Conservation (phyloP, 768 basidiomycete species). For the Leucosporidium yakuticum region DNA sequence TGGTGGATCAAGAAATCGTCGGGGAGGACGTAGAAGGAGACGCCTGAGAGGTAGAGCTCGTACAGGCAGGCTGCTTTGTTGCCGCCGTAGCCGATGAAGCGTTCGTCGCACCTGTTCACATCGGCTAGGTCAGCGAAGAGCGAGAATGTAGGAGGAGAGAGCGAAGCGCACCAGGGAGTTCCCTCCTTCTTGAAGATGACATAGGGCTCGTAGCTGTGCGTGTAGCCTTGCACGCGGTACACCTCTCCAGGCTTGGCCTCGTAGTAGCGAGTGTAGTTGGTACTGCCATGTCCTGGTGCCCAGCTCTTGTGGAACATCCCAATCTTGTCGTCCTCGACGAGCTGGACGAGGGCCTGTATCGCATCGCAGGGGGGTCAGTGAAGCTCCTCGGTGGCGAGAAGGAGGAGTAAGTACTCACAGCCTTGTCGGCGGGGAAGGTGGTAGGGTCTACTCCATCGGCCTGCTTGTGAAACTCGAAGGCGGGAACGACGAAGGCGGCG, state of each 20-base stretch:
- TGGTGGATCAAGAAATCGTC: conserved; percentile 88
- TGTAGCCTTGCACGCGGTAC: conserved; percentile 67
- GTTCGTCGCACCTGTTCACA: conserved; percentile 70
- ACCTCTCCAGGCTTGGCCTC: conserved; percentile 56
- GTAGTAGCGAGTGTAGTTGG: conserved; percentile 68
- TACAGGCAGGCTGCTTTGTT: conserved; percentile 90
- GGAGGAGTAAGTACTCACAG: conserved; percentile 47
- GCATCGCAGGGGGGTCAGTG: conserved; percentile 41
- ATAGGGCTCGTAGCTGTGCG: conserved; percentile 82
- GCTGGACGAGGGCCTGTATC: conserved; percentile 50
- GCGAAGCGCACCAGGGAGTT: conserved; percentile 58
- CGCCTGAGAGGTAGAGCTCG: conserved; percentile 81
- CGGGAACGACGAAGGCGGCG: conserved; percentile 73
- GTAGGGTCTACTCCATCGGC: conserved; percentile 57
- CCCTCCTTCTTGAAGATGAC: conserved; percentile 69
- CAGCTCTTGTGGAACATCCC: conserved; percentile 73
- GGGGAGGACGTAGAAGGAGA: conserved; percentile 72
- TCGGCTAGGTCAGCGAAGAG: neutral
- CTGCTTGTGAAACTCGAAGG: conserved; percentile 70
- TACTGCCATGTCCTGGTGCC: conserved; percentile 72
- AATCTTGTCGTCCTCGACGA: conserved; percentile 56
- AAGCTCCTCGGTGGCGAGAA: neutral
- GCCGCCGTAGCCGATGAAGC: conserved; percentile 83
- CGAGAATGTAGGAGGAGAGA: neutral
- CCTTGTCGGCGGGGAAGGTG: conserved; percentile 64